These are phyloP conservation scores for Dictyostelium purpureum DNA, from an alignment of 78 protist genomes.

Conservation along the genomic window DNA sequence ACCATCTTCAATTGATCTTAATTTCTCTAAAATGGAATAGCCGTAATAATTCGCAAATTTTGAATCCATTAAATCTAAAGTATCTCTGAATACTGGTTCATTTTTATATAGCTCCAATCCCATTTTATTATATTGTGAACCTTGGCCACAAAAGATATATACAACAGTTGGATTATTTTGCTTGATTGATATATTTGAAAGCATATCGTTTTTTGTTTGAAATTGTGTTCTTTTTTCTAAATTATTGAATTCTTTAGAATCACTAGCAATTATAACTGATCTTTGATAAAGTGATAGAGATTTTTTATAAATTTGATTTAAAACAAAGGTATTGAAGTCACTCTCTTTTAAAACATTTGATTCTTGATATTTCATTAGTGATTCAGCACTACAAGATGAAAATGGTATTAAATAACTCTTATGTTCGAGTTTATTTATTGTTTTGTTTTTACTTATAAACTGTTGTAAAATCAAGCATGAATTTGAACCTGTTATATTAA, in stretches of 20 bases:
- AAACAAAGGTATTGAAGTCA: constrained; percentile 7
- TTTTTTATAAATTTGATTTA: not conserved
- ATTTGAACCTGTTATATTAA: constrained; percentile 78
- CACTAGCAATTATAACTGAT: constrained; percentile 13
- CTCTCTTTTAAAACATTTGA: not conserved
- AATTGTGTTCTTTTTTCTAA: not conserved
- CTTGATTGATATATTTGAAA: constrained; percentile 19
- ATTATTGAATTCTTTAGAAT: constrained; percentile 13
- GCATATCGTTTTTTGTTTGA: not conserved
- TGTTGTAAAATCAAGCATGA: constrained; percentile 12
- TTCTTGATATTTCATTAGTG: constrained; percentile 29
- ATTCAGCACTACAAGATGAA: constrained; percentile 19
- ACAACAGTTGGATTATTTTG: constrained; percentile 25
- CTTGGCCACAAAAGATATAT: constrained; percentile 74
- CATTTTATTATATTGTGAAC: constrained; percentile 70
- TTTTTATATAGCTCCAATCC: constrained; percentile 22
- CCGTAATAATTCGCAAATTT: constrained; percentile 2
- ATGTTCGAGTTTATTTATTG: not conserved
- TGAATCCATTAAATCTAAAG: not conserved
- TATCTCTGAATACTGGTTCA: constrained; percentile 15
- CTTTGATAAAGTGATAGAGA: not conserved
- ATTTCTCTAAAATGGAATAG: constrained; percentile 32
- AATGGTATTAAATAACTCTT: constrained; percentile 22
- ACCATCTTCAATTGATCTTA: not conserved
- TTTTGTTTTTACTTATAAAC: not conserved